Conservation (phyloP, 139 green algal species). For the Picochlorum sp. region DNA sequence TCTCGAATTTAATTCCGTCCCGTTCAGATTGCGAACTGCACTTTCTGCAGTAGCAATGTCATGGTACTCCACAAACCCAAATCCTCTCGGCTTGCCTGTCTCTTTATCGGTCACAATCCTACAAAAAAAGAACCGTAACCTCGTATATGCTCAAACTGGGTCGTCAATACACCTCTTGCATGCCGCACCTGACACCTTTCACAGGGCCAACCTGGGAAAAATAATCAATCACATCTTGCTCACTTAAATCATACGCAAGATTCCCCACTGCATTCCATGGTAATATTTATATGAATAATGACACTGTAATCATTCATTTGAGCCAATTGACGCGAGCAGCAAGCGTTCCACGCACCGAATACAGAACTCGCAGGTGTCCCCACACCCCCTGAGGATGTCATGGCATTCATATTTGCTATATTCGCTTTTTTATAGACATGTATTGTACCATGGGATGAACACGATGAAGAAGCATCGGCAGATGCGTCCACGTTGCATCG, state of each 20-base stretch:
- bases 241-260: slow-evolving; percentile 27
- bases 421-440: no score
- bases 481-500: no score
- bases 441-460: no score
- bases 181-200: slow-evolving; percentile 22
- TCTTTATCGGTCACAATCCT: slow-evolving; percentile 88
- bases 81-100: slow-evolving; percentile 88
- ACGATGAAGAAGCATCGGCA: no score
- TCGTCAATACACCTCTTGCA: background rate
- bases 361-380: slow-evolving; percentile 3
- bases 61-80: slow-evolving; percentile 89
- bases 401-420: no score
- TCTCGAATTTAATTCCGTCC: slow-evolving; percentile 54
- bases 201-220: slow-evolving; percentile 32
- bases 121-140: background rate
- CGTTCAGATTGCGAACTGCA: slow-evolving; percentile 76
- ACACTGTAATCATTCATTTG: background rate
- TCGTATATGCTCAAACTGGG: background rate
- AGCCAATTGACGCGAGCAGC: background rate
- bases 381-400: background rate
- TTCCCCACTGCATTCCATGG: slow-evolving; percentile 26
- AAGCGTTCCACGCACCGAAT: background rate
- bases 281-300: background rate
- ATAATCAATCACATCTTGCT: slow-evolving; percentile 34
- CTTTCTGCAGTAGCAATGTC: slow-evolving; percentile 81